These are phyloP conservation scores for Fonsecaea pedrosoi DNA, from an alignment of 2,329 filamentous ascomycete genomes.

Conservation along the genomic window DNA sequence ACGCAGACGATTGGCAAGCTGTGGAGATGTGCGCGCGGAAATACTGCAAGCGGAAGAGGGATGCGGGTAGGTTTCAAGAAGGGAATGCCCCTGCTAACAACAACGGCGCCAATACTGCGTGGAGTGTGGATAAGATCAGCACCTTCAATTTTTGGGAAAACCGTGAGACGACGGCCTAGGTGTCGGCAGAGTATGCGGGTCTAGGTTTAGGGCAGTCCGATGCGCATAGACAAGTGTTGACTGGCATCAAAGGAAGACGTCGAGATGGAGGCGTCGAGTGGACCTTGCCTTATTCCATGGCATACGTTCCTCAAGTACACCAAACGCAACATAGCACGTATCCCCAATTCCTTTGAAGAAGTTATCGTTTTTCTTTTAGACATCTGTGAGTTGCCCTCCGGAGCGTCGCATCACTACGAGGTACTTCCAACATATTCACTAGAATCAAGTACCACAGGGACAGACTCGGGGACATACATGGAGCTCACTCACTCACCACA, in stretches of 20 bases:
- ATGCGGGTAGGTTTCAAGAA: conserved; percentile 33
- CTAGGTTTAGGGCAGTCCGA: too few relatives aligned
- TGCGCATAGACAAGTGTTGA: background rate
- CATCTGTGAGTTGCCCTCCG: too few relatives aligned
- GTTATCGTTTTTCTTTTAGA: too few relatives aligned
- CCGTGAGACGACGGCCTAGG: conserved; percentile 37
- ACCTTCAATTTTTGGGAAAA: conserved; percentile 42
- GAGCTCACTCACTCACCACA: too few relatives aligned
- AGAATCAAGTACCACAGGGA: too few relatives aligned
- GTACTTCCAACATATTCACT: too few relatives aligned
- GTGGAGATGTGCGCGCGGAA: conserved; percentile 38
- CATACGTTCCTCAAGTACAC: too few relatives aligned
- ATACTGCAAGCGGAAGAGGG: conserved; percentile 39
- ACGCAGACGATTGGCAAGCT: conserved; percentile 35
- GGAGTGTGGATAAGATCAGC: conserved; percentile 35
- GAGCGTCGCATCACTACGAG: too few relatives aligned
- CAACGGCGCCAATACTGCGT: conserved; percentile 12
- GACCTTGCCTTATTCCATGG: too few relatives aligned
- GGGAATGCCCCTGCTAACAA: background rate
- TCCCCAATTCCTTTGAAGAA: too few relatives aligned
- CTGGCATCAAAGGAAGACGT: background rate
- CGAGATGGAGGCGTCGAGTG: background rate
- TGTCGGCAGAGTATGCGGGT: background rate
- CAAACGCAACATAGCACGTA: too few relatives aligned
- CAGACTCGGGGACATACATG: too few relatives aligned